Base-by-base conservation (phyloP, 75 land plant species). In the Selaginella tamariscina region DNA sequence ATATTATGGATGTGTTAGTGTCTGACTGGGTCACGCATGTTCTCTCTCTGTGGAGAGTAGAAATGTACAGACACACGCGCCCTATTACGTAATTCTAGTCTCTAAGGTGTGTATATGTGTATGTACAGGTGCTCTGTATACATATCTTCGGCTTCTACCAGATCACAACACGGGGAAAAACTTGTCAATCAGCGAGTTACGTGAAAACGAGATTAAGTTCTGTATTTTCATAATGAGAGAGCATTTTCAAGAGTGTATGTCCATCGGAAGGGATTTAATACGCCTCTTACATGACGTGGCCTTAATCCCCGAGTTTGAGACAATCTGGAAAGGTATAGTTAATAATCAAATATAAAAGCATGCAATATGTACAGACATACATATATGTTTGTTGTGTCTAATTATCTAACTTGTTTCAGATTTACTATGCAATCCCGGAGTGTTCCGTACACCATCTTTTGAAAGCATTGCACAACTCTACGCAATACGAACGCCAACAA, bases 271-370 rank as follows among this genome's bases (percentile, higher is more conserved):
- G 64, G 99, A 95, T 66, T 73, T 95, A 8, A 31, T 91, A 44
- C 79, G 97, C n/a, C 74, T 95, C 21, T 70, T 95, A 29, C 89
- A 88, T 44, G 97, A 91, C 55, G 80, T 94, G 32, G 81, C 81
- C 26, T 72, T 73, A 62, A 73, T 91, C 26, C 87, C 89, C 0
- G 99, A 87, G 71, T 84, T 95, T 74, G 72, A 81, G 29, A 75
- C 67, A 8, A 39, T 91, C 2, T 95, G 89, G 97, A 85, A 71
- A 39, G n/a, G n/a, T n/a, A n/a, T n/a, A n/a, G n/a, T n/a, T n/a
- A n/a, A n/a, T n/a, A n/a, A n/a, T n/a, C n/a, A n/a, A n/a, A n/a
- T n/a, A n/a, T n/a, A n/a, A n/a, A n/a, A n/a, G n/a, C n/a, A n/a
- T n/a, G n/a, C n/a, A n/a, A n/a, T n/a, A n/a, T n/a, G n/a, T n/a